These are phyloP conservation scores for Rhodotorula sp. DNA, from an alignment of 1,284 basidiomycete species.

Conservation along the genomic window DNA sequence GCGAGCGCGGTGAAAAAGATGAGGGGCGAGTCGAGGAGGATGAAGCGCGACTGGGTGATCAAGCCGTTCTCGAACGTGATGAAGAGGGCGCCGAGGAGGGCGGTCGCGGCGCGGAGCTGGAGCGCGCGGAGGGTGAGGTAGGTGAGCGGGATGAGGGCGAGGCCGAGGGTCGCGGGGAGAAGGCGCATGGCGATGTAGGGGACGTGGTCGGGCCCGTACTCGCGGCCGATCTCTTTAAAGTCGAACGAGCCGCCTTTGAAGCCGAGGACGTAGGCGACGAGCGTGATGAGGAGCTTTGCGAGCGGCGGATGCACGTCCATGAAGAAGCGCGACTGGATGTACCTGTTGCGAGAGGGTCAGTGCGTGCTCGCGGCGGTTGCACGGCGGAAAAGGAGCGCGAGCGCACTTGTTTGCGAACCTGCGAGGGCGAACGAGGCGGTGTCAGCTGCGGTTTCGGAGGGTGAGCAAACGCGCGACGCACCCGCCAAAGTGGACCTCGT, in stretches of 20 bases:
- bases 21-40: slow-evolving; percentile 94
- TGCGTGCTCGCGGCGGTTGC: not conserved
- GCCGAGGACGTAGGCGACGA: slow-evolving; percentile 84
- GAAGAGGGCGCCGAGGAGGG: slow-evolving; percentile 84
- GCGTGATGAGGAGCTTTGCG: slow-evolving; percentile 90
- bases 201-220: slow-evolving; percentile 70
- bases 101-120: slow-evolving; percentile 83
- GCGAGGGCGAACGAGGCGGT: not conserved
- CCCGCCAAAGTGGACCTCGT: slow-evolving; percentile 96
- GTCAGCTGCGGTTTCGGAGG: not conserved
- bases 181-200: slow-evolving; percentile 97
- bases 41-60: slow-evolving; percentile 91
- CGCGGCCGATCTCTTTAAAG: slow-evolving; percentile 87
- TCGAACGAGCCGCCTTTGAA: slow-evolving; percentile 86
- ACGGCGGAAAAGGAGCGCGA: not conserved
- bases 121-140: slow-evolving; percentile 92
- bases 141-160: slow-evolving; percentile 83
- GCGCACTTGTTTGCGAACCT: slow-evolving; percentile 41
- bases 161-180: slow-evolving; percentile 84
- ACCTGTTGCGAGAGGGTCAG: slow-evolving; percentile 68
- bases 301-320: slow-evolving; percentile 97
- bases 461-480: slow-evolving; percentile 47
- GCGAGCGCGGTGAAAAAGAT: slow-evolving; percentile 96
- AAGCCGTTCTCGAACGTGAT: slow-evolving; percentile 96
- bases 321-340: slow-evolving; percentile 82